These are phyloP conservation scores for Huntiella decipiens DNA, from an alignment of 2,329 filamentous ascomycete genomes.

Conservation along the genomic window DNA sequence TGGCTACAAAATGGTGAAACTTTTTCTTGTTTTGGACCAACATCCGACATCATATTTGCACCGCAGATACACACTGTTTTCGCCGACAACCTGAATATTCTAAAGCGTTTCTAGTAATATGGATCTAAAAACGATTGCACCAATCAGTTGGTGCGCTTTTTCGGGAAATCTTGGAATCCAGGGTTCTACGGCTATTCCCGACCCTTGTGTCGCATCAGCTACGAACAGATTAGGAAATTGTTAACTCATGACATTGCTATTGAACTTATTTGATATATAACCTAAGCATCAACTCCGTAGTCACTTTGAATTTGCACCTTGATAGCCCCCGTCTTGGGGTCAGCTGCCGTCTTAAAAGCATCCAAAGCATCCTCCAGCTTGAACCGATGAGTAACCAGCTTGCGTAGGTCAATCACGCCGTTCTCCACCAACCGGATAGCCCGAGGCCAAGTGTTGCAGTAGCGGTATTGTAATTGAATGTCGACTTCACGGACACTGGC, in stretches of 20 bases:
- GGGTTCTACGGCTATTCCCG: conserved; percentile 5
- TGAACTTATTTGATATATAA: neutral
- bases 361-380: conserved; percentile 68
- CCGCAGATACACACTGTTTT: too few species aligned
- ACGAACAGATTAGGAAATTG: neutral
- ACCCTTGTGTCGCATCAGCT: neutral
- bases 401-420: conserved; percentile 62
- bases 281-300: conserved; percentile 9
- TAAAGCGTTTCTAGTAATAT: too few species aligned
- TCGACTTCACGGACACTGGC: conserved; percentile 82
- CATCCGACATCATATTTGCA: too few species aligned
- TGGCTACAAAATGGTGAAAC: too few species aligned
- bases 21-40: too few species aligned
- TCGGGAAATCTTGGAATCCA: conserved; percentile 9
- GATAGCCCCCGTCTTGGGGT: conserved; percentile 86
- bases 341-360: conserved; percentile 74
- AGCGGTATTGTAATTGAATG: conserved; percentile 90
- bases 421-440: conserved; percentile 76
- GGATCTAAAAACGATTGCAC: too few species aligned
- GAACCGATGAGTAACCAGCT: conserved; percentile 77
- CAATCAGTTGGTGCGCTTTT: too few species aligned
- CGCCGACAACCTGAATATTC: too few species aligned
- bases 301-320: conserved; percentile 82
- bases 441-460: conserved; percentile 88
- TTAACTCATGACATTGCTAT: neutral